Evolutionary conservation across 768 basidiomycete species (phyloP), one percentile per base, ranked within the genome.

Genomic region (Imleria badia): DNA sequence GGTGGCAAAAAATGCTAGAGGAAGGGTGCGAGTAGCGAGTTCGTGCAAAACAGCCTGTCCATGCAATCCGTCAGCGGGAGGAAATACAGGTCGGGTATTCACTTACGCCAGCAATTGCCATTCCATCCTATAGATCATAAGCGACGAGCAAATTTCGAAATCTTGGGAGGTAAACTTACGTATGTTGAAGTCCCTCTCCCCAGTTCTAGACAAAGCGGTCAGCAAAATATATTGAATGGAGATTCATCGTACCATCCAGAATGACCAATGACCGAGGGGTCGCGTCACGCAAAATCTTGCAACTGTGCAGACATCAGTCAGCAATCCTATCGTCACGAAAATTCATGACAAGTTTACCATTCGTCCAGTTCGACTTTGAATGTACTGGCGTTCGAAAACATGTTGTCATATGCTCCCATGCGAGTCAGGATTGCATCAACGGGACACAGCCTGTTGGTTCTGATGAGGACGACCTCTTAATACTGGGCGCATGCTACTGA

Each of bases 331-430:
- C 26, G 10, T 2, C 47, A 29, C 20, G 15, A 9, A 41, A 22
- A 36, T 35, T 41, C 14, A 23, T 3, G 6, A 4, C 3, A 35
- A 56, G 59, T 71, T 39, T 62, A 94, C 93, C 93, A 93, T 81
- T 99, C 97, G 68, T 98, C 97, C 52, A 99, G 76, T 68, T 99
- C 97, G 20, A 99, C 97, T 69, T 98, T 97, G 82, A 98, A 99
- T 0, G 96, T 98, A 72, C 92, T 94, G 1, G 94, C 83, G 61
- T 92, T 86, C 3, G 90, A 87, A 71, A 94, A 95, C 89, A 96
- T 94, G 66, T 94, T 94, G 65, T 98, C 96, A 67, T 98, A 97
- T 3, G 97, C 97, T 11, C 97, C 97, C 97, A 98, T 98, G 23
- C 96, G 86, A 3, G 97, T 98, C 54, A 93, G 81, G 59, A 99